Evolutionary conservation across 768 basidiomycete species (phyloP), one percentile per base, ranked within the genome.

Genomic region (Rhodotorula diobovata): DNA sequence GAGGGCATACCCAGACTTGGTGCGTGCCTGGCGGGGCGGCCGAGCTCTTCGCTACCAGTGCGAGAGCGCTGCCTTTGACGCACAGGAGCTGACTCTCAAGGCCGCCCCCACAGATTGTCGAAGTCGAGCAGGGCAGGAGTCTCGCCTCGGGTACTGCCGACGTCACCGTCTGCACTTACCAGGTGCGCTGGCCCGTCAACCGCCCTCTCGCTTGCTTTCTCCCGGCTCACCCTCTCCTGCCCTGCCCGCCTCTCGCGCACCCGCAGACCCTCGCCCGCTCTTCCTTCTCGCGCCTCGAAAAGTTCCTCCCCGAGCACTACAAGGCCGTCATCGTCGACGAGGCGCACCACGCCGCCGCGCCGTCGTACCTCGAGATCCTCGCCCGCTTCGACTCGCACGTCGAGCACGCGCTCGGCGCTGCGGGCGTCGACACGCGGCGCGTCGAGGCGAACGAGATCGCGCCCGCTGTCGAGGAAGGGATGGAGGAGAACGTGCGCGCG

Each of bases 311-410:
- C 14, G 28, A 43, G 28, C 34, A 50, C 23, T 67, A 48, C 53
- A 77, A 77, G 48, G 65, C 63, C 16, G 71, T 77, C 37, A 71
- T 75, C 37, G 55, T 74, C n/a, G 67, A 71, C 37, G 72, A 82
- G 78, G 94, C 94, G 1, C 95, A 97, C 79, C 95, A 98, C 80
- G 90, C 94, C 39, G 93, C 91, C 50, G 90, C 94, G 16, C 88
- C 89, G 41, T 93, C 93, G 87, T 94, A 81, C 65, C 87, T 82
- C 46, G 41, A 85, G 37, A 85, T 98, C 68, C 81, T 97, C n/a
- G 87, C 90, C 11, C 85, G 87, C 77, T 98, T 98, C 79, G 85
- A 94, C 76, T 70, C 85, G 21, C 68, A 66, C 39, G 51, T 76
- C 34, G 39, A 51, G 28, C 12, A 23, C 35, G 56, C 35, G 25